Evolutionary conservation across 495 filamentous ascomycete genomes (phyloP).

Genomic region (Bombardia bombarda): DNA sequence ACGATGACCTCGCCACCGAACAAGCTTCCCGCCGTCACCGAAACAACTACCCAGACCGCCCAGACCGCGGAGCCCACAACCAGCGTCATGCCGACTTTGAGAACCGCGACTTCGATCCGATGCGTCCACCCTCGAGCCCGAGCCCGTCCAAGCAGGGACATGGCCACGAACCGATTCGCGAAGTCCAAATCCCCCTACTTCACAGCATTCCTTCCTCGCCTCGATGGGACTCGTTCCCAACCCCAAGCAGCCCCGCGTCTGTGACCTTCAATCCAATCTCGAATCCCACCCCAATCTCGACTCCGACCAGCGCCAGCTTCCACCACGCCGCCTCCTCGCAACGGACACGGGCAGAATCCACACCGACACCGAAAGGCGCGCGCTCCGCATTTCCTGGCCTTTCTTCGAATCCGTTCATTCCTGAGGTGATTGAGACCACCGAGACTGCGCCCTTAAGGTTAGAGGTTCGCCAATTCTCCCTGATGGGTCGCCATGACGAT

Average conservation of each 20-base stretch:
- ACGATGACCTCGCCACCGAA: conserved; percentile 10
- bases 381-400: conserved; percentile 23
- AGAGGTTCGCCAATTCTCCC: conserved; percentile 16
- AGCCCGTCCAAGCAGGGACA: conserved; percentile 8
- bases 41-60: conserved; percentile 7
- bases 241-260: conserved; percentile 9
- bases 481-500: conserved; percentile 21
- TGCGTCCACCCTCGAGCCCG: conserved; percentile 7
- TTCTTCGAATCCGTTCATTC: conserved; percentile 26
- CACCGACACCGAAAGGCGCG: conserved; percentile 12
- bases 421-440: conserved; percentile 14
- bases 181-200: conserved; percentile 7
- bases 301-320: conserved; percentile 7
- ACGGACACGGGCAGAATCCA: conserved; percentile 20
- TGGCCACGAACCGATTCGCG: conserved; percentile 8
- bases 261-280: conserved; percentile 3
- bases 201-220: conserved; percentile 27
- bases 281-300: conserved; percentile 9
- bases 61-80: conserved; percentile 10
- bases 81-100: conserved; percentile 14
- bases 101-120: conserved; percentile 11
- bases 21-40: conserved; percentile 17
- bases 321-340: conserved; percentile 4
- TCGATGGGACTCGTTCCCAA: conserved; percentile 38
- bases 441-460: background rate